Evolutionary conservation across 768 basidiomycete genomes (phyloP).

Genomic region (Rhodotorula kratochvilovae): DNA sequence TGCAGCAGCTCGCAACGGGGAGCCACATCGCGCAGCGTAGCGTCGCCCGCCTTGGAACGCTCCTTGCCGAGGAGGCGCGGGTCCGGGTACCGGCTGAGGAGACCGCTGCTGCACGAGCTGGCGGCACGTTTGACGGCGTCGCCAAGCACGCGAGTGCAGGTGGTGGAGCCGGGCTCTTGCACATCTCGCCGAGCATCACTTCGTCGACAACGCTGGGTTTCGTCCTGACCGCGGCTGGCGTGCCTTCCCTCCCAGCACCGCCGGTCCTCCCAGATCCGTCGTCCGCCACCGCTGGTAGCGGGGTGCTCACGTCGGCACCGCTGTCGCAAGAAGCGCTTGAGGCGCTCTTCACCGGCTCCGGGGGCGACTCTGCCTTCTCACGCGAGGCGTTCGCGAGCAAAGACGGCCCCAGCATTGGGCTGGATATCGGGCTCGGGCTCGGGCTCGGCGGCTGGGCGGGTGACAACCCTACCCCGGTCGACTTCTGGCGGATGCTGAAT

Average conservation of each 20-base stretch:
- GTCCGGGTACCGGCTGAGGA: slow-evolving; percentile 4
- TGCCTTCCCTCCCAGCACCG: no score
- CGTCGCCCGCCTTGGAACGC: slow-evolving; percentile 26
- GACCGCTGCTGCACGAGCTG: no score
- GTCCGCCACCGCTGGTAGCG: no score
- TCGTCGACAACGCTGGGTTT: slow-evolving; percentile 11
- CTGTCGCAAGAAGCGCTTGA: slow-evolving; percentile 2
- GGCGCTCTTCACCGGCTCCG: not conserved
- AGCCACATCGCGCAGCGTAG: slow-evolving; percentile 32
- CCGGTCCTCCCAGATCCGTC: not conserved
- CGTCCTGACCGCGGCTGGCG: not conserved
- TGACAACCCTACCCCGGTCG: not conserved
- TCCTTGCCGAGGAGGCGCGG: slow-evolving; percentile 36
- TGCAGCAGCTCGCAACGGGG: not conserved
- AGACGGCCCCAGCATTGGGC: not conserved
- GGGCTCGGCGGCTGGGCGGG: no score
- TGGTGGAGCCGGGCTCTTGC: not conserved
- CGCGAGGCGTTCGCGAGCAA: not conserved
- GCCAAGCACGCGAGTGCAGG: slow-evolving; percentile 30
- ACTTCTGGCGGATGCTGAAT: not conserved
- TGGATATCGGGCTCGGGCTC: not conserved
- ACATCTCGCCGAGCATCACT: slow-evolving; percentile 1
- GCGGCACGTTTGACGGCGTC: slow-evolving; percentile 5
- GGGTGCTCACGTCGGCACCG: not conserved
- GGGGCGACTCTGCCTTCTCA: not conserved